Conservation (phyloP, 768 basidiomycete genomes). For the Kwoniella europaea region DNA sequence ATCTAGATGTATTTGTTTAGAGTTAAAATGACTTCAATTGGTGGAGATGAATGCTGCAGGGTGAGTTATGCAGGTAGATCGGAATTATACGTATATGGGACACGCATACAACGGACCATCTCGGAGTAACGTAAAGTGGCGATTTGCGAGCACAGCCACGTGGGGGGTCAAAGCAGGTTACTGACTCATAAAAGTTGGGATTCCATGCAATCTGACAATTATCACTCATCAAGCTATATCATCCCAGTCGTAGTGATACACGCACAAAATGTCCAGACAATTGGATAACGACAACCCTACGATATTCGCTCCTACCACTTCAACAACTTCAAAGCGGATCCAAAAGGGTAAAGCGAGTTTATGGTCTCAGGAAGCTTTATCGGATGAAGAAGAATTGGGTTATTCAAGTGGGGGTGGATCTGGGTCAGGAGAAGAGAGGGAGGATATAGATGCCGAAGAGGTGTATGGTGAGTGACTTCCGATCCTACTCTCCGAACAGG, state of each 20-base stretch:
- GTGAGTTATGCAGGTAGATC: background rate
- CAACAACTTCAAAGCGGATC: constrained; percentile 52
- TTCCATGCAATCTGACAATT: background rate
- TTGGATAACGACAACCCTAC: constrained; percentile 85
- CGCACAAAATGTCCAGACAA: constrained; percentile 42
- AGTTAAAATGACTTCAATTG: background rate
- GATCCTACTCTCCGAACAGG: no score
- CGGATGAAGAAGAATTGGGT: constrained; percentile 45
- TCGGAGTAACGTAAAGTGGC: constrained; percentile 16
- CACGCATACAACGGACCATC: background rate
- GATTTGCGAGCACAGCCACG: background rate
- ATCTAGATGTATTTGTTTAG: background rate
- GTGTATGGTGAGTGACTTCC: constrained; percentile 72
- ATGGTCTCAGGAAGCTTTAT: constrained; percentile 60
- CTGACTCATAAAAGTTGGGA: background rate
- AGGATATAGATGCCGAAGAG: constrained; percentile 82
- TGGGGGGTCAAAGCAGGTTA: background rate
- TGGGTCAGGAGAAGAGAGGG: constrained; percentile 61
- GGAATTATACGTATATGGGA: constrained; percentile 12
- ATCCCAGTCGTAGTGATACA: no score
- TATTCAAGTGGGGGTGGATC: constrained; percentile 64
- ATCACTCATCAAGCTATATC: background rate
- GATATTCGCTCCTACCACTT: constrained; percentile 64
- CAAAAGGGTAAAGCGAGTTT: constrained; percentile 59
- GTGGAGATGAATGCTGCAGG: background rate